phyloP scores from a whole-genome alignment of 768 basidiomycete genomes.

The Lyophyllum shimeji region DNA sequence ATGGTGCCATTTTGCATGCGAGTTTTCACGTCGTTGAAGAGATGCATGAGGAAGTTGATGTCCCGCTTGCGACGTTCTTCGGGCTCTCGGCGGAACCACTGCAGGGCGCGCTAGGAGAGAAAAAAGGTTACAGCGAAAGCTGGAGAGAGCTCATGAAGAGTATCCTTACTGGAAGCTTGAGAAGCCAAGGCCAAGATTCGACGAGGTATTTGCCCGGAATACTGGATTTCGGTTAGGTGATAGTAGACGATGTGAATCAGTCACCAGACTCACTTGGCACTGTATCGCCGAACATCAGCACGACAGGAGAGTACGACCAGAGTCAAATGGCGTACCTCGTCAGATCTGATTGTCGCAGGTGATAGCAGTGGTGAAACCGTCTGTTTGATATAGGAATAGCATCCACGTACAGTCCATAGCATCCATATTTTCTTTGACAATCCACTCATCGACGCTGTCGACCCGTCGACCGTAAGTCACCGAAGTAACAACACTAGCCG shows the following conservation, averaged over 20 bases:
- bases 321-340: constrained; percentile 15
- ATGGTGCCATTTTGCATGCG: constrained; percentile 38
- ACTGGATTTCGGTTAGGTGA: constrained; percentile 19
- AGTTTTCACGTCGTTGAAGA: constrained; percentile 41
- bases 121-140: too few species aligned
- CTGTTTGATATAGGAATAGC: neutral
- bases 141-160: too few species aligned
- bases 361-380: neutral
- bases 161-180: constrained; percentile 42
- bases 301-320: neutral
- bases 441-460: constrained; percentile 44
- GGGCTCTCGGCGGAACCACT: constrained; percentile 44
- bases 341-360: constrained; percentile 9
- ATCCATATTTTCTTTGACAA: constrained; percentile 45
- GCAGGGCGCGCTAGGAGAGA: constrained; percentile 29
- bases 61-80: constrained; percentile 37
- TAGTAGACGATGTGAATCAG: neutral
- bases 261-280: neutral
- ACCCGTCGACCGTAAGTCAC: constrained; percentile 44
- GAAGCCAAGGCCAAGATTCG: constrained; percentile 46
- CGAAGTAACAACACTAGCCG: constrained; percentile 44
- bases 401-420: constrained; percentile 40
- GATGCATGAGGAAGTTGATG: constrained; percentile 35
- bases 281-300: neutral
- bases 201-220: constrained; percentile 50